A percentile compares a stretch with the other conserved stretches of the same genome.
These are phyloP conservation scores for Bretschneidera sinensis DNA, from an alignment of 345 rosid genomes.

Conservation along the genomic window DNA sequence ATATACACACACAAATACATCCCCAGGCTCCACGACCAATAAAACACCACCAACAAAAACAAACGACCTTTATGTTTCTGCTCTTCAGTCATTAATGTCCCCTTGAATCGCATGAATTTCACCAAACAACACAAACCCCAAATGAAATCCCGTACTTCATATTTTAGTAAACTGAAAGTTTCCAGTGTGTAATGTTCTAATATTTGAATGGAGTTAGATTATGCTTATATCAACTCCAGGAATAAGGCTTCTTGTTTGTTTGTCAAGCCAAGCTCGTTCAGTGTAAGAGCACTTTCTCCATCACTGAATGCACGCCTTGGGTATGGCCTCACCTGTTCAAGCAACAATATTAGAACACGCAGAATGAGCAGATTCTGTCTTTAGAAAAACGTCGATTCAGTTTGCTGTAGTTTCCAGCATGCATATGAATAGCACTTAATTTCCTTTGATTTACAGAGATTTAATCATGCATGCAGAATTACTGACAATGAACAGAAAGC, in stretches of 20 bases:
- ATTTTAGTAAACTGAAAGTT: slow-evolving; percentile 8
- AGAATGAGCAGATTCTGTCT: too few species aligned
- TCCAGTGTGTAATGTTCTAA: slow-evolving; percentile 5
- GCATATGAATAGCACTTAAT: background rate
- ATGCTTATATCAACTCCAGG: slow-evolving; percentile 71
- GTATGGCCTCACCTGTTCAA: slow-evolving; percentile 91
- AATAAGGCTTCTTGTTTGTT: slow-evolving; percentile 96
- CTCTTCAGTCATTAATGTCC: slow-evolving; percentile 4
- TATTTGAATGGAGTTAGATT: background rate
- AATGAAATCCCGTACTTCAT: slow-evolving; percentile 7
- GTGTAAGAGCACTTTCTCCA: slow-evolving; percentile 57
- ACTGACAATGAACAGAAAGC: background rate
- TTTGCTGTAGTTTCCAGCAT: background rate
- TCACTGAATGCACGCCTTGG: slow-evolving; percentile 90
- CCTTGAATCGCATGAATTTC: slow-evolving; percentile 15
- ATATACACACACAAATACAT: background rate
- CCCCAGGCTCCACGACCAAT: background rate
- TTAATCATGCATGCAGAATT: too few species aligned
- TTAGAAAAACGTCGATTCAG: background rate
- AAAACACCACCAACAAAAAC: slow-evolving; percentile 13
- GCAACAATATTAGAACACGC: background rate
- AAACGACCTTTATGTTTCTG: slow-evolving; percentile 5
- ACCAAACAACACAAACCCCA: slow-evolving; percentile 10
- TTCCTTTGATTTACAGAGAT: too few species aligned
- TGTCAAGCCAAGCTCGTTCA: slow-evolving; percentile 83